Evolutionary conservation across 176 grass and related monocot genomes (phyloP).

Genomic region (Triticum urartu): DNA sequence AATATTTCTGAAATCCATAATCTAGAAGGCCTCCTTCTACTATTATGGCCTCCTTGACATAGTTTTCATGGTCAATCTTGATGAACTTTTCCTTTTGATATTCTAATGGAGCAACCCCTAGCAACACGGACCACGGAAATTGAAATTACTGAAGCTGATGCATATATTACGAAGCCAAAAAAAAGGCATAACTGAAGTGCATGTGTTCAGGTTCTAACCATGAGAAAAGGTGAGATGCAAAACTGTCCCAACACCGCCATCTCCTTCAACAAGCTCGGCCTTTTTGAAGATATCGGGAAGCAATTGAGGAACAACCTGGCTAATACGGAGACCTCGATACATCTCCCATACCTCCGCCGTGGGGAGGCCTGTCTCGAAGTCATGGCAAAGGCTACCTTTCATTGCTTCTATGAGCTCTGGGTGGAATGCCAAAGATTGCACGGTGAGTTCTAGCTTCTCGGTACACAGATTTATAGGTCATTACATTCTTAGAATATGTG

Average conservation of each 20-base stretch:
- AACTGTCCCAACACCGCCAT: constrained; percentile 35
- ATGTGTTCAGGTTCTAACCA: constrained; percentile 24
- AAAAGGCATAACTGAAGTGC: background rate
- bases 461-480: background rate
- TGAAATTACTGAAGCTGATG: background rate
- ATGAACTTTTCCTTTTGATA: constrained; percentile 19
- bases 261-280: constrained; percentile 35
- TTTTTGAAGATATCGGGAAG: constrained; percentile 31
- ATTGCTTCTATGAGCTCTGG: background rate
- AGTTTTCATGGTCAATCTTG: constrained; percentile 41
- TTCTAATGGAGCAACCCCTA: constrained; percentile 10
- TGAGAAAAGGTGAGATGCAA: constrained; percentile 27
- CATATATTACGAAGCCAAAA: background rate
- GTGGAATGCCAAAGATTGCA: background rate
- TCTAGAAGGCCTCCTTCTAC: constrained; percentile 28
- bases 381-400: constrained; percentile 42
- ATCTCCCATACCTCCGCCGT: constrained; percentile 29
- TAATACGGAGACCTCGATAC: constrained; percentile 26
- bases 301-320: constrained; percentile 21
- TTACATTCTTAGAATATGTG: background rate
- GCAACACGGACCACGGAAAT: background rate
- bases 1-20: constrained; percentile 33
- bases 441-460: background rate
- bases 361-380: constrained; percentile 28
- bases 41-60: constrained; percentile 27